Base-by-base conservation (phyloP, 1,284 basidiomycete genomes). In the Marasmius fiardii region DNA sequence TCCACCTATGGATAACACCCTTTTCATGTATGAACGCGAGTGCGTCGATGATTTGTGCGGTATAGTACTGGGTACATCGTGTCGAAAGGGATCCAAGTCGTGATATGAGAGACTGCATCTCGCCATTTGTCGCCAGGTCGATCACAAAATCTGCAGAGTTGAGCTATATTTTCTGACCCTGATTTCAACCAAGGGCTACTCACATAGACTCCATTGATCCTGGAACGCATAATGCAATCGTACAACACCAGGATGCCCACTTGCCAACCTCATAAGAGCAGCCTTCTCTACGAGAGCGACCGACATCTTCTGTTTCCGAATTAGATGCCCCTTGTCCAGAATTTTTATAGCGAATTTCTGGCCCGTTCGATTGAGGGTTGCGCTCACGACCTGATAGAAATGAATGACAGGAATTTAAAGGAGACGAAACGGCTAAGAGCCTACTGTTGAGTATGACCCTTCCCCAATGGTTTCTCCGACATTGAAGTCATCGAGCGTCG, bases 71-170 rank as follows among this genome's bases (percentile, higher is more conserved):
- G 0, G 90, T 79, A 56, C 90, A 93, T 3, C 72, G 65, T 16
- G 88, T 68, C 16, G 91, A 92, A 34, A 98, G 75, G 0, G 95
- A 97, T 8, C 95, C 95, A 57, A 90, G 73, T 37, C 81, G 78
- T 14, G 86, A 86, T 66, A 97, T 89, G 57, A 86, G 78, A 0
- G 84, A 80, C 58, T 95, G 86, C 63, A 98, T 80, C 68, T 97
- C 95, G 35, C 94, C 95, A 67, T 96, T 95, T n/a, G 79, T 77
- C 0, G 91, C 93, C 14, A 94, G 78, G 68, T 97, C 94, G 58
- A 97, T 78, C 0, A 95, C 93, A 63, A 95, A 97, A 71, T 93
- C 94, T 96, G 62, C 51, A 20, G 50, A 43, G 52, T 21, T 57
- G 26, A 55, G 45, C 31, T 11, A n/a, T 14, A 3, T 5, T 11